These are phyloP conservation scores for Penicillium cinerascens DNA, from an alignment of 495 filamentous ascomycete genomes.

Conservation along the genomic window DNA sequence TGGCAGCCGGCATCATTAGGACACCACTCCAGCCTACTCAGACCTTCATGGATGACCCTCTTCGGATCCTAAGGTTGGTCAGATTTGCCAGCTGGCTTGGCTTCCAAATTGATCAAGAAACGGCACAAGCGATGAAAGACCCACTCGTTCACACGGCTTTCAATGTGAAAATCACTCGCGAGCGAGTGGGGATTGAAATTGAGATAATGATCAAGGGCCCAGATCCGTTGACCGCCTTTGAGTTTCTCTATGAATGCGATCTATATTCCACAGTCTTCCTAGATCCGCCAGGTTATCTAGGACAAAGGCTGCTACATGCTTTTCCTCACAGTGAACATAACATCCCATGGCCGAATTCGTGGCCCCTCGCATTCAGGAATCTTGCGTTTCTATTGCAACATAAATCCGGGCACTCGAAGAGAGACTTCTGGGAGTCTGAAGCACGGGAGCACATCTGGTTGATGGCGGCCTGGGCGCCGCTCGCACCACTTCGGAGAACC, in stretches of 20 bases:
- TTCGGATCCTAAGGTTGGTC: background rate
- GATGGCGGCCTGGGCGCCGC: background rate
- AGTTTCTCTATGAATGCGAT: background rate
- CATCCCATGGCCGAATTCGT: background rate
- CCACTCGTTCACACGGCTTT: background rate
- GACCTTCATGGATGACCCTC: background rate
- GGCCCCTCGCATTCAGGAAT: background rate
- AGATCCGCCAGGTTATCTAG: background rate
- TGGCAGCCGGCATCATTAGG: background rate
- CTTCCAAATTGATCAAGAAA: background rate
- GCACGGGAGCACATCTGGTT: background rate
- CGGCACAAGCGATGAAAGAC: background rate
- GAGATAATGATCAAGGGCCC: background rate
- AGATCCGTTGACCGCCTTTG: background rate
- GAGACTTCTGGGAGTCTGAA: background rate
- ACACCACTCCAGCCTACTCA: background rate
- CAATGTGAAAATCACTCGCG: background rate
- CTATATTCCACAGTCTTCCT: background rate
- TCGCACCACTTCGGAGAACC: background rate
- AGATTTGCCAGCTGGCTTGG: background rate
- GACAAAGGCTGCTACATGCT: background rate
- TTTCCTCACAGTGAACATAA: background rate
- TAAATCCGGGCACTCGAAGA: background rate
- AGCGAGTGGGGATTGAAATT: background rate
- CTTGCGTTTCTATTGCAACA: background rate